Evolutionary conservation across 2,329 filamentous ascomycete species (phyloP).

Genomic region (Graphilbum fragrans): DNA sequence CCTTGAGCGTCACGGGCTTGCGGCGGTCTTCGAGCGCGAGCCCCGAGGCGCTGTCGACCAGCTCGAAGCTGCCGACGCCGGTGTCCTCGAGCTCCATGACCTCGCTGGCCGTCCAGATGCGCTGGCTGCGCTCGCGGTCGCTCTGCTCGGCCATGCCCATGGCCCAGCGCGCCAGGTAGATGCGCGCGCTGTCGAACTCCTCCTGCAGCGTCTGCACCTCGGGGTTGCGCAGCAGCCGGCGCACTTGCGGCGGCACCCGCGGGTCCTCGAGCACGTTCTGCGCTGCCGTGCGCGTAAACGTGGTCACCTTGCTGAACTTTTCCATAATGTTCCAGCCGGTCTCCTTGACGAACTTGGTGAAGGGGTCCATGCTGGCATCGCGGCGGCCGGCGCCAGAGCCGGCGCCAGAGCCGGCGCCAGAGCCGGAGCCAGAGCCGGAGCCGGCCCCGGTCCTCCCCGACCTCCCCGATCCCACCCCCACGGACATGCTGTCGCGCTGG

Average conservation of each 20-base stretch:
- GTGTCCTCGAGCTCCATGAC: constrained; percentile 90
- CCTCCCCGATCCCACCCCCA: constrained; percentile 23
- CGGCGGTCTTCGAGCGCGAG: constrained; percentile 66
- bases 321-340: constrained; percentile 94
- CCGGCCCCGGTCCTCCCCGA: constrained; percentile 11
- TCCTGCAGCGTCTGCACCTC: constrained; percentile 93
- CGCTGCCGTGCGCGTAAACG: constrained; percentile 82
- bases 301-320: constrained; percentile 94
- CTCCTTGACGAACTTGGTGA: constrained; percentile 89
- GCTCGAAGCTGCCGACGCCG: constrained; percentile 89
- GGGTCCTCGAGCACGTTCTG: constrained; percentile 88
- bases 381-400: constrained; percentile 7
- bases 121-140: constrained; percentile 70
- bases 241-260: constrained; percentile 78
- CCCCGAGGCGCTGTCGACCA: constrained; percentile 63
- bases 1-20: constrained; percentile 64
- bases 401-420: not conserved
- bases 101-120: constrained; percentile 89
- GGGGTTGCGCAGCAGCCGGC: constrained; percentile 73
- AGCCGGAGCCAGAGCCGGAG: not conserved
- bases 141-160: constrained; percentile 98
- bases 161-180: constrained; percentile 93
- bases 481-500: constrained; percentile 21
- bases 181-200: constrained; percentile 89
- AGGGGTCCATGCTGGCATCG: constrained; percentile 79